Evolutionary conservation across 2,329 filamentous ascomycete species (phyloP).

Genomic region (Aspergillus pseudotamarii): DNA sequence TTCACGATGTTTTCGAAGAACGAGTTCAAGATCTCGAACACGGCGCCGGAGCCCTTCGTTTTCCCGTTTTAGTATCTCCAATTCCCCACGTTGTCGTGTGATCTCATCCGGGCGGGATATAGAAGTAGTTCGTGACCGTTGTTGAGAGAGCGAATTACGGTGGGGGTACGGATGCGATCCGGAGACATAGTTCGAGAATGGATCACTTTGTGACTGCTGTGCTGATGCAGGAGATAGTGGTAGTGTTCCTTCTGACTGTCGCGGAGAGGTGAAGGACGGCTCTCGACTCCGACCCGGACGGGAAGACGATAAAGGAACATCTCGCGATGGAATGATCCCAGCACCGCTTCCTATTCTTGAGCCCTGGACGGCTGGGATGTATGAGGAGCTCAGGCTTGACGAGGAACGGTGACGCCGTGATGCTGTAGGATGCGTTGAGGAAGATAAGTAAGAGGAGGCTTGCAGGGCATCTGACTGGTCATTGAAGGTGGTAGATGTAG

Average conservation of each 20-base stretch:
- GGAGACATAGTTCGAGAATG: constrained; percentile 26
- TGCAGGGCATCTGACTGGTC: constrained; percentile 51
- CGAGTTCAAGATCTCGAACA: constrained; percentile 48
- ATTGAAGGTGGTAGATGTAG: constrained; percentile 54
- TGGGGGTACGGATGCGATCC: constrained; percentile 33
- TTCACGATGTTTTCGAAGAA: constrained; percentile 36
- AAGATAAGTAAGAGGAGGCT: constrained; percentile 46
- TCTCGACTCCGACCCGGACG: constrained; percentile 44
- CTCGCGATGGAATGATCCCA: constrained; percentile 49
- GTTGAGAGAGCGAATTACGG: constrained; percentile 34
- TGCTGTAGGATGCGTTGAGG: constrained; percentile 55
- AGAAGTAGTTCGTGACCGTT: constrained; percentile 30
- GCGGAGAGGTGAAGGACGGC: constrained; percentile 44
- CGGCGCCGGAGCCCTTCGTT: constrained; percentile 50
- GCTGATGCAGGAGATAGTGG: constrained; percentile 34
- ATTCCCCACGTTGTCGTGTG: constrained; percentile 44
- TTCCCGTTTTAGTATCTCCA: constrained; percentile 49
- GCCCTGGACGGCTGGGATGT: constrained; percentile 41
- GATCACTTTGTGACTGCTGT: constrained; percentile 32
- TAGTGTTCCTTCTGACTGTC: constrained; percentile 35
- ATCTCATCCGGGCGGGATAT: constrained; percentile 47
- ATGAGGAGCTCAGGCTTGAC: constrained; percentile 54
- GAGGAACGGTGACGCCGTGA: constrained; percentile 60
- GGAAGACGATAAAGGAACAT: constrained; percentile 33
- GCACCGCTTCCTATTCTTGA: constrained; percentile 40